A percentile compares a stretch with the other conserved stretches of the same genome.
phyloP scores from a whole-genome alignment of 352 stramenopile genomes.

The Peronospora farinosa region DNA sequence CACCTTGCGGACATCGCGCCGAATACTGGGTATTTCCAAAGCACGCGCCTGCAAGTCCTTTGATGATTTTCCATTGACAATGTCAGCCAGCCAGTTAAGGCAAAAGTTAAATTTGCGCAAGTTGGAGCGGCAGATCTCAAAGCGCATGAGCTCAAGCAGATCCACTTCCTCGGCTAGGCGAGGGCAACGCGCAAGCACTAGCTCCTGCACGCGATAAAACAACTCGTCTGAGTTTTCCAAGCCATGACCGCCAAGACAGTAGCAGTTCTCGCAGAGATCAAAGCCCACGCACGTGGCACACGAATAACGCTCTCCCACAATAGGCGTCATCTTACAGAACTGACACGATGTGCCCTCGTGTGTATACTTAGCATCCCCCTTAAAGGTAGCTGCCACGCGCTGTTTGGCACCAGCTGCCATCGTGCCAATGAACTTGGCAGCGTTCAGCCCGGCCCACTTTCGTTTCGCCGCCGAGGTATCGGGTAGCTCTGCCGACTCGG shows the following conservation, averaged over 20 bases:
- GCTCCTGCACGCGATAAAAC: conserved; percentile 76
- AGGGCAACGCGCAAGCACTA: conserved; percentile 59
- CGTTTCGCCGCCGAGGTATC: conserved; percentile 26
- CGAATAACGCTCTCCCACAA: conserved; percentile 68
- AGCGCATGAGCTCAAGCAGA: conserved; percentile 73
- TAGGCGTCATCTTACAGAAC: conserved; percentile 73
- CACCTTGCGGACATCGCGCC: conserved; percentile 69
- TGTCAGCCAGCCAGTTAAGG: conserved; percentile 78
- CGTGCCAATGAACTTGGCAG: conserved; percentile 64
- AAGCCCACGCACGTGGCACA: conserved; percentile 77
- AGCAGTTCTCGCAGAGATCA: conserved; percentile 78
- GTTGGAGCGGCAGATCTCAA: conserved; percentile 83
- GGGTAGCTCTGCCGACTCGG: conserved; percentile 20
- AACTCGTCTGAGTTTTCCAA: conserved; percentile 83
- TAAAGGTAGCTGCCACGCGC: conserved; percentile 58
- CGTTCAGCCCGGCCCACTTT: conserved; percentile 53
- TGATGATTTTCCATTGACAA: conserved; percentile 71
- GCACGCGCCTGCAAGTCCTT: conserved; percentile 66
- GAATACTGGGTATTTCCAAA: conserved; percentile 73
- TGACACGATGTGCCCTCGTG: conserved; percentile 76
- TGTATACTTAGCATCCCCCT: conserved; percentile 49
- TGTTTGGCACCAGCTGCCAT: conserved; percentile 66
- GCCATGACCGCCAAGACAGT: conserved; percentile 72
- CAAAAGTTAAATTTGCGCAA: conserved; percentile 82
- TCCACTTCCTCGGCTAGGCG: conserved; percentile 59